phyloP scores from a whole-genome alignment of 331 rosid genomes.

The Acacia pycnantha region DNA sequence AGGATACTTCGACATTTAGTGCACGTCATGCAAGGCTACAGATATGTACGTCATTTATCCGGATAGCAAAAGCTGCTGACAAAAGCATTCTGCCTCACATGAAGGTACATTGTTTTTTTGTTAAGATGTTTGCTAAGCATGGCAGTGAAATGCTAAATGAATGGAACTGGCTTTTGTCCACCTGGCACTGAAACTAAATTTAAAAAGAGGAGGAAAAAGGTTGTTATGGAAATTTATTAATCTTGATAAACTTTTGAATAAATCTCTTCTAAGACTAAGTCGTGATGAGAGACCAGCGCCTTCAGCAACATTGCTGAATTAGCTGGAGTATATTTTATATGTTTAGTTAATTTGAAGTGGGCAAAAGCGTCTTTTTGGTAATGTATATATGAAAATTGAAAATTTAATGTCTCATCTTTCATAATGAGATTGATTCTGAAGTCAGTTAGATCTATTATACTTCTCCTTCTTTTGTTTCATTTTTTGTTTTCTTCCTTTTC shows the following conservation, averaged over 20 bases:
- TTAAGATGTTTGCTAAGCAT: background rate
- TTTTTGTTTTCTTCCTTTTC: background rate
- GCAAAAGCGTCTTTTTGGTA: background rate
- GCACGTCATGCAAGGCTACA: conserved; percentile 94
- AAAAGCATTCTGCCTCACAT: conserved; percentile 94
- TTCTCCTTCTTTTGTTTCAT: background rate
- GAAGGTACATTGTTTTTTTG: conserved; percentile 66
- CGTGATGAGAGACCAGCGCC: background rate
- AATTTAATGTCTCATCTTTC: background rate
- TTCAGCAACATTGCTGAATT: background rate
- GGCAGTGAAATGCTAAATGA: conserved; percentile 19
- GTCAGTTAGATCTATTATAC: background rate
- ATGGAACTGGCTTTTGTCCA: background rate
- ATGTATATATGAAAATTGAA: background rate
- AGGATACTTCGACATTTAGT: conserved; percentile 74
- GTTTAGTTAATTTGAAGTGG: background rate
- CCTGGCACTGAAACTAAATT: background rate
- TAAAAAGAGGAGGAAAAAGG: conserved; percentile 8
- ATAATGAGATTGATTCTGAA: conserved; percentile 5
- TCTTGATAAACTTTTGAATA: conserved; percentile 16
- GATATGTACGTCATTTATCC: conserved; percentile 91
- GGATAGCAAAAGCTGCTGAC: conserved; percentile 92
- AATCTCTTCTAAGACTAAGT: conserved; percentile 4
- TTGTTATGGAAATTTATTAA: background rate
- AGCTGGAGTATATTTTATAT: background rate